Conservation (phyloP, 2,329 filamentous ascomycete genomes). For the Penicillium brevicompactum region DNA sequence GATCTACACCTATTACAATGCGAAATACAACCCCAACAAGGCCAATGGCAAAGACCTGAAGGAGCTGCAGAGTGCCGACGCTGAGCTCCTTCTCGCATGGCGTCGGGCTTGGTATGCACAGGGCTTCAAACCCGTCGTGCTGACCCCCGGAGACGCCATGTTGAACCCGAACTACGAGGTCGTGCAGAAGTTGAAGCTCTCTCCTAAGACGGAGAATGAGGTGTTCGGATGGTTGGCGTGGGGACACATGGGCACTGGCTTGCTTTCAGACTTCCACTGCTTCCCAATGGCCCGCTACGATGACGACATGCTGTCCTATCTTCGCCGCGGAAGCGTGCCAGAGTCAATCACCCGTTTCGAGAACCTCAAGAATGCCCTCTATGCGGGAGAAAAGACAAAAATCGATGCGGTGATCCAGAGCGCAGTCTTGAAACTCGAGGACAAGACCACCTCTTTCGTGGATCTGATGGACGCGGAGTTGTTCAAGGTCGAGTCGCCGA, state of each 20-base stretch:
- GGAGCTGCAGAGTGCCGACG: constrained; percentile 70
- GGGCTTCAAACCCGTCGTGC: constrained; percentile 81
- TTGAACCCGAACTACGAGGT: constrained; percentile 77
- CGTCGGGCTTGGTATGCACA: constrained; percentile 93
- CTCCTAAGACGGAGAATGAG: constrained; percentile 66
- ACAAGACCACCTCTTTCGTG: constrained; percentile 64
- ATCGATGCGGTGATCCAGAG: constrained; percentile 66
- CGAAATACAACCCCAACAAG: constrained; percentile 45
- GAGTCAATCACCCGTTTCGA: constrained; percentile 71
- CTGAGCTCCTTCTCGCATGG: constrained; percentile 81
- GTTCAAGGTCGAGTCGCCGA: constrained; percentile 68
- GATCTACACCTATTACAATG: constrained; percentile 91
- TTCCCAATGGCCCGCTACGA: constrained; percentile 80
- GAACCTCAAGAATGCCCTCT: constrained; percentile 69
- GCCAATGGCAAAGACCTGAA: constrained; percentile 58
- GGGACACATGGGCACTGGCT: constrained; percentile 83
- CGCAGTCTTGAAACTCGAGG: constrained; percentile 59
- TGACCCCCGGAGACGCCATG: constrained; percentile 78
- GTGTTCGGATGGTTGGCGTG: constrained; percentile 88
- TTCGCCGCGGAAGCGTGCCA: constrained; percentile 76
- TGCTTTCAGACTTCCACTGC: constrained; percentile 76
- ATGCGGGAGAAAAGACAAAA: constrained; percentile 67
- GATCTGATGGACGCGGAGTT: constrained; percentile 61
- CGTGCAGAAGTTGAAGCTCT: constrained; percentile 62
- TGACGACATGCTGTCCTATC: constrained; percentile 69